A percentile compares a stretch with the other conserved stretches of the same genome.
Evolutionary conservation across 2,329 filamentous ascomycete species (phyloP).

Genomic region (Aotearoamyces nothofagi): DNA sequence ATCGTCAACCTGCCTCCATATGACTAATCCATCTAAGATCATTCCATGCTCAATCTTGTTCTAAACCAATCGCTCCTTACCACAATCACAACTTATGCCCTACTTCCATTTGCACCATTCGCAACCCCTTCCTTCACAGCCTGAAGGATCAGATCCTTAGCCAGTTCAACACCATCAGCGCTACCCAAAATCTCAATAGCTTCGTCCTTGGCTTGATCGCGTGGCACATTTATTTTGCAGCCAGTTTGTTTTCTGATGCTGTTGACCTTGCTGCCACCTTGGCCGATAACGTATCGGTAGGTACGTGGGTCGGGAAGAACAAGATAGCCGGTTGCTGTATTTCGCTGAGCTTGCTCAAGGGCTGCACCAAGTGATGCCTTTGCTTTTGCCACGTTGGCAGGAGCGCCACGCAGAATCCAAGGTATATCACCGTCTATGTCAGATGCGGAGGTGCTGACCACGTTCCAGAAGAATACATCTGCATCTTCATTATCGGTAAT

Average conservation of each 20-base stretch:
- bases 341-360: conserved; percentile 55
- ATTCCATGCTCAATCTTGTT: too few relatives aligned
- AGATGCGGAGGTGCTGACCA: conserved; percentile 47
- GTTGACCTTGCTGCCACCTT: conserved; percentile 83
- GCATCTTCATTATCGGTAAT: conserved; percentile 75
- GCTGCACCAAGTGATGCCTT: conserved; percentile 59
- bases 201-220: conserved; percentile 58
- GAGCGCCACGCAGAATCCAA: conserved; percentile 72
- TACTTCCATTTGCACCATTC: conserved; percentile 1
- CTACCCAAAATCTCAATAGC: conserved; percentile 82
- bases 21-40: too few relatives aligned
- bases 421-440: conserved; percentile 54
- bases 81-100: conserved; percentile 1
- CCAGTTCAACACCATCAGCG: conserved; percentile 68
- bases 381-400: conserved; percentile 71
- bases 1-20: too few relatives aligned
- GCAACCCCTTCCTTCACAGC: conserved; percentile 50
- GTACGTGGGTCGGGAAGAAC: conserved; percentile 78
- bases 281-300: conserved; percentile 82
- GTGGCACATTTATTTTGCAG: conserved; percentile 86
- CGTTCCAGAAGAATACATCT: conserved; percentile 69
- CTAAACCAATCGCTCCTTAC: too few relatives aligned
- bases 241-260: conserved; percentile 81
- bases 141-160: conserved; percentile 76
- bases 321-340: conserved; percentile 67